These are phyloP conservation scores for Taphrina deformans DNA, from an alignment of 1,139 yeast species.

Conservation along the genomic window DNA sequence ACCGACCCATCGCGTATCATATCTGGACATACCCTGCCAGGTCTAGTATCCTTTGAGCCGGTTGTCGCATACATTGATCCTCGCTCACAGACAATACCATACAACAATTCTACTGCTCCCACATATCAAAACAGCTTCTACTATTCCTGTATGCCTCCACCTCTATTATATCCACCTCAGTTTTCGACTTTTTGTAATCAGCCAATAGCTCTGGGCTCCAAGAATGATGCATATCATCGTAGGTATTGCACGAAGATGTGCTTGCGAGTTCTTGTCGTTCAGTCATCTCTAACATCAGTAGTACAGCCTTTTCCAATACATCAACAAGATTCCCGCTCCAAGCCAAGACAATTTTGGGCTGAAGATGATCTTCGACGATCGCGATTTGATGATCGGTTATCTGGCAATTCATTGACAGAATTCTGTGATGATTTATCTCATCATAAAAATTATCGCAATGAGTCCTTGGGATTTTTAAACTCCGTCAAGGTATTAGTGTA, in stretches of 20 bases:
- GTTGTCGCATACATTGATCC: constrained; percentile 6
- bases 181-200: background rate
- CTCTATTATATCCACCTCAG: background rate
- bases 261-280: background rate
- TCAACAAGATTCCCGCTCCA: background rate
- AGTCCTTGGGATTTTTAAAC: background rate
- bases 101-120: background rate
- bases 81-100: background rate
- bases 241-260: background rate
- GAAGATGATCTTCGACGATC: background rate
- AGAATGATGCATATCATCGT: background rate
- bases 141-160: constrained; percentile 2
- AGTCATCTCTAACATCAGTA: background rate
- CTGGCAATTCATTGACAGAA: background rate
- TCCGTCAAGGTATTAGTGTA: background rate
- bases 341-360: background rate
- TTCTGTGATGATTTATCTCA: background rate
- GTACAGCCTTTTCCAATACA: background rate
- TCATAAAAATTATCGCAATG: background rate
- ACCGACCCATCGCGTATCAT: background rate
- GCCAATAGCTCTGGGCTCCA: background rate
- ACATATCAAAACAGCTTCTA: background rate
- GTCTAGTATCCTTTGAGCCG: background rate
- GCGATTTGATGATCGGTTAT: background rate
- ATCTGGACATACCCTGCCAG: background rate